Evolutionary conservation across 805 yeast species (phyloP).

Genomic region (Saccharomycopsis sp.): DNA sequence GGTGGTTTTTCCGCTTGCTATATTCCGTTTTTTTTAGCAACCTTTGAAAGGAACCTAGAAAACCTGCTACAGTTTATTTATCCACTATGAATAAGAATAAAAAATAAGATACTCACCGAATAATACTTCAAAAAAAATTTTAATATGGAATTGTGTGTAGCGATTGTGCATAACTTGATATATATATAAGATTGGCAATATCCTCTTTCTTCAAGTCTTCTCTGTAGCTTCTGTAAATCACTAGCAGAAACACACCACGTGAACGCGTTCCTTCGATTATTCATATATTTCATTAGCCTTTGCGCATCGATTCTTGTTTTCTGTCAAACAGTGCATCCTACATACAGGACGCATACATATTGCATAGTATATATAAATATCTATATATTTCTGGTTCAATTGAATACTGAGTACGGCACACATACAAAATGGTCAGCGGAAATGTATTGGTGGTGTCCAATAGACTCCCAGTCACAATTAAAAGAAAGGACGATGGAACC

Average conservation of each 20-base stretch:
- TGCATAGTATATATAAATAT: too few species aligned
- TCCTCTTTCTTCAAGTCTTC: too few species aligned
- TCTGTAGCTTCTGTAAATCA: too few species aligned
- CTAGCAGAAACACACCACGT: too few species aligned
- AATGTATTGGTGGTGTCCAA: slow-evolving; percentile 90
- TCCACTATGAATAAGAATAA: not conserved
- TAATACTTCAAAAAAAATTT: not conserved
- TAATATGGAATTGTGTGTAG: not conserved
- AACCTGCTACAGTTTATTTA: not conserved
- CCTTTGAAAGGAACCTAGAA: not conserved
- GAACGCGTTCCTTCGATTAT: too few species aligned
- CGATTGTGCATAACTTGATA: too few species aligned
- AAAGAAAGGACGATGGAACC: slow-evolving; percentile 50
- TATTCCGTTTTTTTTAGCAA: not conserved
- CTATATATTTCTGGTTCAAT: too few species aligned
- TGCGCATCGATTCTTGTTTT: too few species aligned
- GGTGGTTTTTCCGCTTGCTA: not conserved
- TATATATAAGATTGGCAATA: not conserved
- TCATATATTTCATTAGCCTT: too few species aligned
- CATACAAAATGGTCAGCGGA: slow-evolving; percentile 33
- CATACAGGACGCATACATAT: too few species aligned
- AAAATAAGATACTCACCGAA: not conserved
- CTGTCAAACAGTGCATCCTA: too few species aligned
- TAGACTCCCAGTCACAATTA: slow-evolving; percentile 90
- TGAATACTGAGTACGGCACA: too few species aligned